Evolutionary conservation across 2,329 filamentous ascomycete genomes (phyloP), one percentile per base, ranked within the genome.

Genomic region (Penicillium sclerotiorum): DNA sequence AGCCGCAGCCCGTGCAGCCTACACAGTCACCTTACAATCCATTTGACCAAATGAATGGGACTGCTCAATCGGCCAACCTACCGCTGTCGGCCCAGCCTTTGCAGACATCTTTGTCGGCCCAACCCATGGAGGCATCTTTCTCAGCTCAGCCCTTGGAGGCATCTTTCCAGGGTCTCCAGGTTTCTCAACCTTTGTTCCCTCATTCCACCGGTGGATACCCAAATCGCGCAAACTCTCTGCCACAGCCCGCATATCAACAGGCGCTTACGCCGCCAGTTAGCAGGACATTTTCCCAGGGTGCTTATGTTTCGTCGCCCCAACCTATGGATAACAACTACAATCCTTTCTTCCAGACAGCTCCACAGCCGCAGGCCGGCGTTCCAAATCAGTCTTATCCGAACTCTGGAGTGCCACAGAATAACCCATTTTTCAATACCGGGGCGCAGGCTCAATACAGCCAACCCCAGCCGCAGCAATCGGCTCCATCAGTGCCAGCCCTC

Each of bases 131-230:
- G n/a, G n/a, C n/a, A n/a, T n/a, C n/a, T n/a, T n/a, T n/a, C n/a
- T 55, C 67, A 13, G 56, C 58, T n/a, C 63, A 63, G 55, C 57
- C 66, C 9, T 70, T 91, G 15, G 83, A 85, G 55, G 83, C 88
- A 60, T 84, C 88, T 1, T 88, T 96, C 63, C 86, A 92, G 64
- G 84, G 82, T 55, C 79, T 96, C 70, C 85, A 89, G 30, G 74
- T 95, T 2, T 83, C 83, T 8, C 83, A 84, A 58, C 82, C 83
- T 30, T 75, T 91, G 23, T 91, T 92, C 66, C 87, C 89, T 7
- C 84, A 91, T 62, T 85, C 86, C 46, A 92, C 89, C 1, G 88
- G 88, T 46, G 88, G 77, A 48, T 80, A 78, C 59, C 71, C 74
- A 7, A 69, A 61, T 43, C 71, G 73, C 47, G 72, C 74, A 48